These are phyloP conservation scores for Arxiozyma heterogenica DNA, from an alignment of 1,139 yeast species.

Conservation along the genomic window DNA sequence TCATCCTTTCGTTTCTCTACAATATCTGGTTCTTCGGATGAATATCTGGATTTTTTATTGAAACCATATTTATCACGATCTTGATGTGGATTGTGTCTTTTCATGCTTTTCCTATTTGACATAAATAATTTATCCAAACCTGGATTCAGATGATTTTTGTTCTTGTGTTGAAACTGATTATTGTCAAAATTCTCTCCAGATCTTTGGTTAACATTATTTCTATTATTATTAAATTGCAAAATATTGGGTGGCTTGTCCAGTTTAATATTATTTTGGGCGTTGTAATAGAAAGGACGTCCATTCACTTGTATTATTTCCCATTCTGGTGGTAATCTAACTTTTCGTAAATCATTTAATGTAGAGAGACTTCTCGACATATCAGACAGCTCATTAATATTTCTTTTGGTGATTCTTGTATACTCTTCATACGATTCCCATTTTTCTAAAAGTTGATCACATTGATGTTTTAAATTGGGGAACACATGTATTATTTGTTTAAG, in stretches of 20 bases:
- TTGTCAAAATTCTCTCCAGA: neutral
- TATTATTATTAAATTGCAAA: slow-evolving; percentile 7
- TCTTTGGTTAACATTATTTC: neutral
- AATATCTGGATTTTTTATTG: neutral
- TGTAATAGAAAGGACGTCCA: slow-evolving; percentile 29
- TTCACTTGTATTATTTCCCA: slow-evolving; percentile 30
- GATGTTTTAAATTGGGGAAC: slow-evolving; percentile 32
- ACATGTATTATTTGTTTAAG: slow-evolving; percentile 39
- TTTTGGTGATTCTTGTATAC: slow-evolving; percentile 60
- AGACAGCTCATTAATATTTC: slow-evolving; percentile 16
- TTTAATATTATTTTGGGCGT: slow-evolving; percentile 25
- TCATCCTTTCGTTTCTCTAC: slow-evolving; percentile 24
- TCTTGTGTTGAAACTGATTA: neutral
- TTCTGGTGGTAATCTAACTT: slow-evolving; percentile 28
- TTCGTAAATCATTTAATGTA: slow-evolving; percentile 23
- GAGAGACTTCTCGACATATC: slow-evolving; percentile 8
- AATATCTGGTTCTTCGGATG: slow-evolving; percentile 3
- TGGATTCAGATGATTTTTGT: neutral
- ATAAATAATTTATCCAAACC: slow-evolving; percentile 1
- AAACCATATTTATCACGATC: slow-evolving; percentile 12
- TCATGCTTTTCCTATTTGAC: slow-evolving; percentile 3
- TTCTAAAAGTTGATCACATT: slow-evolving; percentile 42
- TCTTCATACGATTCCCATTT: slow-evolving; percentile 72
- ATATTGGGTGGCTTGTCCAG: slow-evolving; percentile 25
- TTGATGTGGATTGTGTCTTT: neutral